Conservation (phyloP, 441 rosid genomes). For the Corymbia calophylla region DNA sequence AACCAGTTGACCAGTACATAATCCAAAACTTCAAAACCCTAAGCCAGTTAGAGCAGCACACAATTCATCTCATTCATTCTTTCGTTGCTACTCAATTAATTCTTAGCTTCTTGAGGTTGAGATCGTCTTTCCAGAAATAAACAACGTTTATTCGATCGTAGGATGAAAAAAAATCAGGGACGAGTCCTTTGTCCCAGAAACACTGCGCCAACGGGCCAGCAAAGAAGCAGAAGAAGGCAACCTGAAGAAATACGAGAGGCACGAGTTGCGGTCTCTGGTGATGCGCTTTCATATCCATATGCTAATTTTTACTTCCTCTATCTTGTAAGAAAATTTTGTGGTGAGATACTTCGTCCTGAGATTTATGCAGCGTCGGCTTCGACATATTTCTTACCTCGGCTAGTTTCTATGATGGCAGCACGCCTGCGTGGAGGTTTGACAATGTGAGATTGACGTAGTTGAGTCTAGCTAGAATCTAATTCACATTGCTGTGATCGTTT, state of each 20-base stretch:
- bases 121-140: neutral
- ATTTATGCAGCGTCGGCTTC: neutral
- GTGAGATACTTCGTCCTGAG: neutral
- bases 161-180: constrained; percentile 49
- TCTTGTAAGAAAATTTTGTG: neutral
- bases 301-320: neutral
- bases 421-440: neutral
- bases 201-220: constrained; percentile 42
- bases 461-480: neutral
- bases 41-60: neutral
- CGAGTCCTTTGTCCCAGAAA: constrained; percentile 58
- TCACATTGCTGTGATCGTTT: neutral
- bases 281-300: neutral
- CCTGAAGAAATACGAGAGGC: neutral
- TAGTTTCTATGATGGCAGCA: neutral
- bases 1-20: too few relatives aligned
- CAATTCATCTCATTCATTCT: neutral
- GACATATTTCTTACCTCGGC: neutral
- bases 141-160: constrained; percentile 9
- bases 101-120: neutral
- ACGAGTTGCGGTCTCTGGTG: neutral
- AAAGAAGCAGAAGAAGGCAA: constrained; percentile 22
- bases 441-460: neutral
- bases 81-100: neutral
- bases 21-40: neutral